Conservation (phyloP, 208 protist species). For the Leishmania aethiopica region DNA sequence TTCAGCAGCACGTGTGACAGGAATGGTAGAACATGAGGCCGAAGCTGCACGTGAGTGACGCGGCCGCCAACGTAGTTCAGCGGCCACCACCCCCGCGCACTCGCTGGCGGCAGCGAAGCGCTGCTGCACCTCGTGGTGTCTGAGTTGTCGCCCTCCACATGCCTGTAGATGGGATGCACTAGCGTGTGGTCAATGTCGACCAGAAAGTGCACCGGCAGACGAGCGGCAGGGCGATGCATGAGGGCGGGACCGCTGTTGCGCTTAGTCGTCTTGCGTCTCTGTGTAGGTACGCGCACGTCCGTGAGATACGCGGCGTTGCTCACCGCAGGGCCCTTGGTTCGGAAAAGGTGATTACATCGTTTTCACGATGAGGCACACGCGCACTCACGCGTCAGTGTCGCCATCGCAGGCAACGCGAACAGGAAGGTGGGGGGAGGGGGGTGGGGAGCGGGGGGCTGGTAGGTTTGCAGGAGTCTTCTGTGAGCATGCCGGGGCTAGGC, state of each 20-base stretch:
- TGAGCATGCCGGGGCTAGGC: neutral
- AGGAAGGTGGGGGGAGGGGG: neutral
- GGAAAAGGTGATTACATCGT: neutral
- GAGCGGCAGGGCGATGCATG: neutral
- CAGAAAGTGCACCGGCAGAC: conserved; percentile 44
- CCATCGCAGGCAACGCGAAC: neutral
- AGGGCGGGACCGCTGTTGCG: neutral
- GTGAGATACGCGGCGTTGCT: neutral
- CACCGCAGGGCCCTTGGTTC: neutral
- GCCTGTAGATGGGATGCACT: conserved; percentile 13
- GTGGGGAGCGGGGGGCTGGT: neutral
- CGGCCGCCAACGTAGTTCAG: conserved; percentile 1
- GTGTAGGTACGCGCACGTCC: neutral
- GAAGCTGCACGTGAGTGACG: conserved; percentile 30
- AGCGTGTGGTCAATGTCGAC: conserved; percentile 70
- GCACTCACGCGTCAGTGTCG: neutral
- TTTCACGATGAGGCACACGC: neutral
- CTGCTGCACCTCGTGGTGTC: neutral
- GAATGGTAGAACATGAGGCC: conserved; percentile 44
- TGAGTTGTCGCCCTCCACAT: neutral
- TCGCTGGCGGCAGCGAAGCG: neutral
- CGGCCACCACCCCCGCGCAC: neutral
- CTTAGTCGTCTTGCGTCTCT: neutral
- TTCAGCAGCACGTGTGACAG: conserved; percentile 25
- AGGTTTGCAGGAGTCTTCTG: neutral